Base-by-base conservation (phyloP, 108 stramenopile species). In the Fistulifera pelliculosa region DNA sequence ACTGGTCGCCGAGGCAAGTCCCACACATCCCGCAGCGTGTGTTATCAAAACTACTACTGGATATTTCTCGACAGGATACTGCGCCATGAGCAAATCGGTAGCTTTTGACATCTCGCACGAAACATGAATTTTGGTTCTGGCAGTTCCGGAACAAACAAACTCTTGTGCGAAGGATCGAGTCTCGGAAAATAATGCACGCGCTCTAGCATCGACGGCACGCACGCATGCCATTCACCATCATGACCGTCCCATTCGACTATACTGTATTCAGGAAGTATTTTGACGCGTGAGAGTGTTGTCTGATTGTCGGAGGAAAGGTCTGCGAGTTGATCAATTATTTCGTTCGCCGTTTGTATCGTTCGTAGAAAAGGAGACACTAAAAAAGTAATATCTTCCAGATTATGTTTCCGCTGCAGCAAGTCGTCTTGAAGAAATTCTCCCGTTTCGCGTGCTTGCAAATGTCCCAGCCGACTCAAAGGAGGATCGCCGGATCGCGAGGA, bases 381-480 rank as follows among this genome's bases (percentile, higher is more conserved):
- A 66, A 70, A 74, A 6, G 76, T 75, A 15, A 81, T 66, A 22
- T 74, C 58, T 22, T 77, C 60, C 4, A 38, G 18, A 1, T 56
- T 45, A 31, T 72, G 31, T 12, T 58, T 59, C 5, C 47, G 22
- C 35, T 75, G 60, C 0, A 25, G 3, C 21, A 81, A 50, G 26
- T 57, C 56, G 13, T 47, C 26, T 43, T 81, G 70, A 8, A 81
- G 52, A 54, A 64, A 81, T 28, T 23, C 15, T 0, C 80, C 88
- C 24, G 81, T 77, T 50, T 90, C 80, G 35, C 64, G 61, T 10
- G 88, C 88, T 65, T 90, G 88, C 41, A 60, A 60, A 64, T 84
- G 80, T 6, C 88, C 88, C 22, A 90, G 59, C 3, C 66, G 41
- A 24, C 71, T 73, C 3, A 90, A 49, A 0, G 88, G 82, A 0